Conservation (phyloP, 495 filamentous ascomycete genomes). For the Penicillium waksmanii region DNA sequence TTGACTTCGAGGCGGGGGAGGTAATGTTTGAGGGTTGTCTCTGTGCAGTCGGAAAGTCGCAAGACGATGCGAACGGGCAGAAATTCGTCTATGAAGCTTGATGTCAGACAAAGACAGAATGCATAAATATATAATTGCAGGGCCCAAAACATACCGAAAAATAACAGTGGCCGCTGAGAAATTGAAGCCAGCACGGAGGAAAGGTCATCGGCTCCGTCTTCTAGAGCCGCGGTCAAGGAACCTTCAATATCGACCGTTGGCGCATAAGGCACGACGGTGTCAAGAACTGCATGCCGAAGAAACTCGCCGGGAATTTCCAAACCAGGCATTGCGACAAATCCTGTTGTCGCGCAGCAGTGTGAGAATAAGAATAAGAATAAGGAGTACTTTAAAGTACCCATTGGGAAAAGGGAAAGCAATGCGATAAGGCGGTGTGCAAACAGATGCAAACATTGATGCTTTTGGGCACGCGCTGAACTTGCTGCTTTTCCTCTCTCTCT, state of each 20-base stretch:
- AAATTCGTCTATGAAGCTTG: constrained; percentile 72
- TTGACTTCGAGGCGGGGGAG: constrained; percentile 66
- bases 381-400: too few relatives aligned
- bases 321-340: constrained; percentile 42
- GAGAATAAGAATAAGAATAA: neutral
- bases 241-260: constrained; percentile 68
- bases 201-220: constrained; percentile 50
- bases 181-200: constrained; percentile 53
- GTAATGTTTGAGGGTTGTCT: constrained; percentile 60
- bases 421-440: constrained; percentile 37
- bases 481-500: neutral
- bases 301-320: constrained; percentile 58
- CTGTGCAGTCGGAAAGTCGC: constrained; percentile 64
- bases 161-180: constrained; percentile 56
- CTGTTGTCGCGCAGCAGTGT: constrained; percentile 28
- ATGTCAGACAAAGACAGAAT: constrained; percentile 57
- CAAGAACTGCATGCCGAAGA: constrained; percentile 71
- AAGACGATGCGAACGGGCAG: constrained; percentile 74
- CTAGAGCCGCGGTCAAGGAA: constrained; percentile 52
- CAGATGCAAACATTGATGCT: constrained; percentile 36
- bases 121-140: neutral
- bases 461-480: constrained; percentile 13
- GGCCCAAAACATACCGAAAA: constrained; percentile 66
- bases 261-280: constrained; percentile 75
- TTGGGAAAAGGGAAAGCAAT: too few relatives aligned